A percentile compares a stretch with the other conserved stretches of the same genome.
phyloP scores from a whole-genome alignment of 1,139 yeast species.

The Candida freyschussii region DNA sequence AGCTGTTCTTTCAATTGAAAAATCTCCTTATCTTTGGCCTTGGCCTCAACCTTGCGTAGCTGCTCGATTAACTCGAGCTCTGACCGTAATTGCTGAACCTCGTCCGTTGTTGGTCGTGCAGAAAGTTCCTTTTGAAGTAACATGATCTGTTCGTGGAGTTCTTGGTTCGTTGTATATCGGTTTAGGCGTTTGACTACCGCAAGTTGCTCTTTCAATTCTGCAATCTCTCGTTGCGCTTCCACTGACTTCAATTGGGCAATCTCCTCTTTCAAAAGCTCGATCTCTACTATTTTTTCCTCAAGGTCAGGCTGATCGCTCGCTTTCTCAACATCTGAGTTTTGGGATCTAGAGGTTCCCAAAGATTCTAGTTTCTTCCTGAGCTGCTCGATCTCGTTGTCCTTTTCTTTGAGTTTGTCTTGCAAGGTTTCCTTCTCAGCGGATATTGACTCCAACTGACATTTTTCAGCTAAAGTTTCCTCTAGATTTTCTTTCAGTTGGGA shows the following conservation, averaged over 20 bases:
- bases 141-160: constrained; percentile 19
- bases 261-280: constrained; percentile 24
- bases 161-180: constrained; percentile 16
- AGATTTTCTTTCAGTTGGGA: constrained; percentile 1
- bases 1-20: constrained; percentile 15
- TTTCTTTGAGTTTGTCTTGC: constrained; percentile 12
- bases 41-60: constrained; percentile 20
- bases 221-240: constrained; percentile 9
- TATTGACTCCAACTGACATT: not conserved
- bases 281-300: constrained; percentile 28
- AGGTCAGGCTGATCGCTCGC: constrained; percentile 21
- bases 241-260: constrained; percentile 8
- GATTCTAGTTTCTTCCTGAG: not conserved
- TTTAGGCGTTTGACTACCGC: constrained; percentile 6
- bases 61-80: constrained; percentile 22
- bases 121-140: constrained; percentile 23
- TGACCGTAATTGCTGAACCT: constrained; percentile 20
- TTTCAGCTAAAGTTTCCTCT: constrained; percentile 1
- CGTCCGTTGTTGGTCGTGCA: constrained; percentile 16
- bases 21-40: constrained; percentile 23
- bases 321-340: constrained; percentile 32
- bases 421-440: constrained; percentile 11
- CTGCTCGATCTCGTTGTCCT: not conserved
- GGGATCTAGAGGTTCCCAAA: no score
- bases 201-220: constrained; percentile 12